Evolutionary conservation across 441 rosid genomes (phyloP), one percentile per base, ranked within the genome.

Genomic region (Populus hybrid): DNA sequence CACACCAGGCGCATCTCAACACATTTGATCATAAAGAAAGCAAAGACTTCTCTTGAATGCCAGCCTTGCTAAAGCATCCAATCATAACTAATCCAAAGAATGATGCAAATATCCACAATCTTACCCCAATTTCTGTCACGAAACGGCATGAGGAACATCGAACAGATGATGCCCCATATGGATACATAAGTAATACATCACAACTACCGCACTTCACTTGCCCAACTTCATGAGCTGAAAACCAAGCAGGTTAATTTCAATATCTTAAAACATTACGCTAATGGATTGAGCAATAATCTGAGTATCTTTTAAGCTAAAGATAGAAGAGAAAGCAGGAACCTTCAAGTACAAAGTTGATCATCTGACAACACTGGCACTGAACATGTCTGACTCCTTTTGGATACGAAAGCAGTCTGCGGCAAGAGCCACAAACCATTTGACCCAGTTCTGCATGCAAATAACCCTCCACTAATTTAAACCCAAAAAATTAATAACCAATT

Each of bases 371-470:
- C 0, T 91, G 88, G 80, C 98, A 95, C 70, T 86, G 83, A 18
- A 88, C 97, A 35, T 89, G 88, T 80, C 77, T 87, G 46, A 90
- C 76, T 77, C 98, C 99, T 81, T 70, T 84, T 59, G 89, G 90
- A 87, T 95, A 91, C 63, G 91, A 82, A 84, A 95, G 97, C 66
- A 95, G 83, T 38, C 82, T 86, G 69, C 90, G 93, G 80, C 99
- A 95, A 74, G 95, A 92, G 79, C 99, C 99, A 84, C 95, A 90
- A 26, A 92, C 95, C 92, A 92, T 79, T 82, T 90, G 94, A 72
- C 78, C 88, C 83, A 80, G 84, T 72, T 90, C 92, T 90, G 78
- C 70, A 64, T 67, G 8, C 4, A 42, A 6, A 20, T 32, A 28
- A 67, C 12, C n/a, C 70, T 67, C n/a, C n/a, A 28, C 38, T 32